Base-by-base conservation (phyloP, 1,139 yeast genomes). In the Geotrichum klebahnii region DNA sequence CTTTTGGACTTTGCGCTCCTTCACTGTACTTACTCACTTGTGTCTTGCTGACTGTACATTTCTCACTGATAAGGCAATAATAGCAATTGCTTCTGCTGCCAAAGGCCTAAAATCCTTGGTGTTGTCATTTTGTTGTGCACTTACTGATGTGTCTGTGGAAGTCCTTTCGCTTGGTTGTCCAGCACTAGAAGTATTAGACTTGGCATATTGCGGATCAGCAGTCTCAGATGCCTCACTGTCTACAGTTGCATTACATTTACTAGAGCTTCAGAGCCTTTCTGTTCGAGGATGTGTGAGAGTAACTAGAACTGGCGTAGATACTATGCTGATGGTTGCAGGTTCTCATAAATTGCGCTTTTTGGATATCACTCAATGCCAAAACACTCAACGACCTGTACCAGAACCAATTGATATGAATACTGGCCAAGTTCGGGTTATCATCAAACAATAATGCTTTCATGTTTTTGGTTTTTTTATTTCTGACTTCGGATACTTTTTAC, bases 161-260 rank as follows among this genome's bases (percentile, higher is more conserved):
- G 80, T 81, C 1, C 66, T 84, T 28, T 75, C 84, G 53, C 67
- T 81, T 23, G 85, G 87, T 8, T 82, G 88, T 59, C 82, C 79
- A 43, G 67, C 73, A 22, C 66, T 84, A 50, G 65, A 72, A 48
- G 67, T 69, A 31, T 68, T 84, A 49, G 82, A 82, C 57, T 64
- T 84, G 47, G 80, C 87, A 10, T 84, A 82, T 61, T 84, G 92
- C 67, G 92, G 92, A 1, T 78, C 85, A 44, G 90, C 92, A 0
- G 88, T 84, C 3, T 80, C 87, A 60, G 92, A 84, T 61, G 75
- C 82, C 20, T 80, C 87, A 0, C 65, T 84, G 42, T 73, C 79
- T 28, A 77, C 83, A 1, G 73, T 84, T n/a, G 80, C 86, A 1
- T 66, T 81, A 41, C 80, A 78, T 52, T 65, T 80, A 51, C 64